A percentile compares a stretch with the other conserved stretches of the same genome.
Evolutionary conservation across 768 basidiomycete species (phyloP).

Genomic region (Kwoniella sp.): DNA sequence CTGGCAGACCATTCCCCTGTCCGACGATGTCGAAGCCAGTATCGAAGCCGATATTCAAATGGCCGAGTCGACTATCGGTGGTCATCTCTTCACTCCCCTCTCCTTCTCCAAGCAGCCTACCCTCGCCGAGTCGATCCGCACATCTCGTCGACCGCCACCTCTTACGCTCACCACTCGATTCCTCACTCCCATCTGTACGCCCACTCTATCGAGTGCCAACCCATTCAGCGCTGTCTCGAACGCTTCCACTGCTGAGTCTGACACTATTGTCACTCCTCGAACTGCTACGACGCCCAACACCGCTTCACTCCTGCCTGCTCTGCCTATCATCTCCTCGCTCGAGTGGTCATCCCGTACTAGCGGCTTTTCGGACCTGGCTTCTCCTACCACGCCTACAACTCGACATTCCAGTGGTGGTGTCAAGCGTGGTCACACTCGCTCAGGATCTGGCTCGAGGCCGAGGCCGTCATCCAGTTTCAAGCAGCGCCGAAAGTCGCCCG

Average conservation of each 20-base stretch:
- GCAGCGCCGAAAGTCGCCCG: conserved; percentile 14
- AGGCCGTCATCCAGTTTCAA: not conserved
- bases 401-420: not conserved
- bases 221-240: conserved; percentile 13
- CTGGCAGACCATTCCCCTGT: conserved; percentile 10
- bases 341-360: conserved; percentile 6
- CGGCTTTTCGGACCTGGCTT: not conserved
- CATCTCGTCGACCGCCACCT: conserved; percentile 22
- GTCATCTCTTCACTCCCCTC: not conserved
- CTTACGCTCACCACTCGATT: conserved; percentile 17
- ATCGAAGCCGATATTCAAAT: conserved; percentile 19
- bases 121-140: conserved; percentile 15
- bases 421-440: not conserved
- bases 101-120: not conserved
- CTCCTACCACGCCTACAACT: conserved; percentile 15
- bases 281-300: conserved; percentile 10
- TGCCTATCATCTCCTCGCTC: conserved; percentile 19
- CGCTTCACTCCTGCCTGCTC: conserved; percentile 10
- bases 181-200: conserved; percentile 1
- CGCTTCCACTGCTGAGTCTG: conserved; percentile 18
- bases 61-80: conserved; percentile 13
- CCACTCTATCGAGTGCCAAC: conserved; percentile 11
- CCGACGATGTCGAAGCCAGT: conserved; percentile 2
- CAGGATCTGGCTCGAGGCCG: not conserved
- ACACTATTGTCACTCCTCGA: conserved; percentile 5